Evolutionary conservation across 305 asterid genomes (phyloP), one percentile per base, ranked within the genome.

Genomic region (Solanum chacoense): DNA sequence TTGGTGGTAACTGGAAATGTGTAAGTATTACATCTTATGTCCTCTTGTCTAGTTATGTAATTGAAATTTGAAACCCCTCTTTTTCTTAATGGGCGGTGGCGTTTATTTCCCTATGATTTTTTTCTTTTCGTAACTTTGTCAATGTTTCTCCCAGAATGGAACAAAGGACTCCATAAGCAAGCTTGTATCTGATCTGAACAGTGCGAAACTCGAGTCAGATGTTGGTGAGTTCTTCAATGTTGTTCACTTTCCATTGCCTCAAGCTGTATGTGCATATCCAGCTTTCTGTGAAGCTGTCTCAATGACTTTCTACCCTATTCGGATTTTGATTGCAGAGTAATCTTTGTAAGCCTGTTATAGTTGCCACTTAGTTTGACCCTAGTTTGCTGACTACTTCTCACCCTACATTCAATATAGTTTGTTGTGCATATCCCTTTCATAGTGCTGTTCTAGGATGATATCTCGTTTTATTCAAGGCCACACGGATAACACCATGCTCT

Each of bases 1-100:
- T 96, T 90, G 99, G 99, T 79, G 99, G 99, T 84, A 96, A 96
- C 88, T 96, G 99, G 98, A 96, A 96, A 89, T 96, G 99, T 91
- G 99, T 94, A 94, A 96, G 99, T 95, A 92, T 75, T 50, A 65
- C 29, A 74, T 69, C 69, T 73, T 59, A 20, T 81, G 45, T 38
- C 11, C 69, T 45, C 50, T 63, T 35, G 26, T 16, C 59, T 14
- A 16, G 28, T 29, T 85, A 35, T 73, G 42, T 31, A 55, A 83
- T 50, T 20, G 86, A 81, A 81, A 81, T n/a, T 45, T 20, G 86
- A 18, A 83, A 83, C 72, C 29, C 18, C 29, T 83, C 29, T 24
- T 10, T 50, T 83, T 29, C 72, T 9, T 83, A 28, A 10, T 45
- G 86, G 36, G 38, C 11, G 40, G 72, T 83, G 72, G 11, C 1